Percentiles rank a stretch among this genome's conserved stretches.
Evolutionary conservation across 2,329 filamentous ascomycete genomes (phyloP).

Genomic region (Cercospora brassicicola): DNA sequence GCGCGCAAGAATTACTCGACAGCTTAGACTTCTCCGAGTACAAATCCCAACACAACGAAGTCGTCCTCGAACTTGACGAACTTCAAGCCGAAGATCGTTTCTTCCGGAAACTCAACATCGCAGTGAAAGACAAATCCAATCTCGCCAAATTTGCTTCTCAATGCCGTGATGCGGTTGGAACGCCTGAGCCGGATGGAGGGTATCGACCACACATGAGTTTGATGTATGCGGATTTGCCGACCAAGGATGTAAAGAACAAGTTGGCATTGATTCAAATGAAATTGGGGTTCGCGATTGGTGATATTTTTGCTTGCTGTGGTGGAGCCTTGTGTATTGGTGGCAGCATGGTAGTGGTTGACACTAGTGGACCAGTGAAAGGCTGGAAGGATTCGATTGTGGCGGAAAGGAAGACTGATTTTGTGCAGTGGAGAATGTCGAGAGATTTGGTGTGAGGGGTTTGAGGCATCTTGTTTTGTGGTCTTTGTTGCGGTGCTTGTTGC

Average conservation of each 20-base stretch:
- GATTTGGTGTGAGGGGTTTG: constrained; percentile 21
- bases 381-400: constrained; percentile 26
- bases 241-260: constrained; percentile 26
- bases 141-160: constrained; percentile 18
- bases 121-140: constrained; percentile 25
- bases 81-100: constrained; percentile 29
- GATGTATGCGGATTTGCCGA: constrained; percentile 27
- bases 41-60: constrained; percentile 26
- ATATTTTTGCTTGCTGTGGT: constrained; percentile 33
- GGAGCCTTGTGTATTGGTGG: constrained; percentile 31
- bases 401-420: constrained; percentile 27
- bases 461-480: not conserved
- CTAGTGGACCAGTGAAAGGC: constrained; percentile 22
- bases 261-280: constrained; percentile 31
- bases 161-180: constrained; percentile 17
- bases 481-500: not conserved
- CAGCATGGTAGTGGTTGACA: constrained; percentile 30
- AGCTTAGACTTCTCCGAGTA: constrained; percentile 18
- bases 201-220: constrained; percentile 30
- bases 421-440: constrained; percentile 28
- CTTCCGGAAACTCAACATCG: constrained; percentile 29
- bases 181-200: constrained; percentile 6
- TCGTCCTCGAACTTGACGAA: constrained; percentile 28
- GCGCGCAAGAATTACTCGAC: constrained; percentile 29
- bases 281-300: constrained; percentile 31